Base-by-base conservation (phyloP, 208 protist genomes). In the Leishmania amazonensis region DNA sequence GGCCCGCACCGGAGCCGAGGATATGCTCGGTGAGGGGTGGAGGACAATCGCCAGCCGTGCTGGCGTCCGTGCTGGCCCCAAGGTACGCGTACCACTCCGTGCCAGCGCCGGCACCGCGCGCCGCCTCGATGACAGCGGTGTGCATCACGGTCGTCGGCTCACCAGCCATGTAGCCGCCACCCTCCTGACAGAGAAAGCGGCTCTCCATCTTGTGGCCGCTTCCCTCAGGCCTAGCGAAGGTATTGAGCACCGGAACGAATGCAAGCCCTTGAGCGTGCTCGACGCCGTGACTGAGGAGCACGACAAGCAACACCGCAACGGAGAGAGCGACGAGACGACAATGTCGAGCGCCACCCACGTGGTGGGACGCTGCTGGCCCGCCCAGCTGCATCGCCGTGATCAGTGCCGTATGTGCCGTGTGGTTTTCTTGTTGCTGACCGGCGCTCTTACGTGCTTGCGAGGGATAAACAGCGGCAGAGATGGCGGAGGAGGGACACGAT, bases 61-160 rank as follows among this genome's bases (percentile, higher is more conserved):
- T 86, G 17, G 67, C 75, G 19, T 71, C 24, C 7, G 85, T 84
- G 67, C 81, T 74, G 49, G 75, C 85, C 68, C 75, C 85, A 60
- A 91, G 85, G 62, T 76, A 89, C 24, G 84, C 81, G 76, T 85
- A 89, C 88, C 88, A 91, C 47, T 40, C 78, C 4, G 17, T 49
- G 40, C 51, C 74, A 19, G 64, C 62, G 57, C 75, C 82, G 4
- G 80, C 83, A 0, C 21, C 47, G 21, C 74, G 81, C 8, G 31
- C 83, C 11, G 82, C 80, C 28, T 80, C 35, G n/a, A 86, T 79
- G 45, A 86, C 76, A 2, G 53, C 64, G 3, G 53, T 13, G 62
- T 88, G 85, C 75, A 82, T 2, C 5, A 65, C 45, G 7, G 73
- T 78, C 28, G 87, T 88, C 40, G 83, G 76, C 53, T 87, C 85